phyloP scores from a whole-genome alignment of 495 filamentous ascomycete genomes.

The Terfezia boudieri region DNA sequence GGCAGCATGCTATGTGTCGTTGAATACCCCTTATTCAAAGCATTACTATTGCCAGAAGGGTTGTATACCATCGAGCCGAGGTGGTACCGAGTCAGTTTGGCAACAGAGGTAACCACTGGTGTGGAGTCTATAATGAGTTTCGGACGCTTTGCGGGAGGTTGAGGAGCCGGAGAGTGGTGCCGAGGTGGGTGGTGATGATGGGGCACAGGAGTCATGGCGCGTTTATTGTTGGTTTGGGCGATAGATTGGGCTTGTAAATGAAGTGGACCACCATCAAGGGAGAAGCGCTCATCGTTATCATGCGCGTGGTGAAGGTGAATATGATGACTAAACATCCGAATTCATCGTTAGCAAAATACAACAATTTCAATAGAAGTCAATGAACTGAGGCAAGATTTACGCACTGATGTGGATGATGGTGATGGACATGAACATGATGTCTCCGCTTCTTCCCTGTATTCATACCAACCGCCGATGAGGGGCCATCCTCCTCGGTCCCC shows the following conservation, averaged over 20 bases:
- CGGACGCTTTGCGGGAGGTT: constrained; percentile 15
- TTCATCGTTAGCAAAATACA: constrained; percentile 5
- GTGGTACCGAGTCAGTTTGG: constrained; percentile 22
- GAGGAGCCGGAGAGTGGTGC: not conserved
- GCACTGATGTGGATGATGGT: constrained; percentile 31
- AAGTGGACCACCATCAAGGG: not conserved
- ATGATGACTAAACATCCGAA: constrained; percentile 29
- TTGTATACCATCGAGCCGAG: constrained; percentile 25
- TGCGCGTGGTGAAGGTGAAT: constrained; percentile 60
- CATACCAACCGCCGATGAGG: not conserved
- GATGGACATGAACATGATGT: constrained; percentile 15
- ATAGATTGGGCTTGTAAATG: not conserved
- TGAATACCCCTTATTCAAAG: constrained; percentile 38
- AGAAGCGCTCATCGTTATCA: constrained; percentile 36
- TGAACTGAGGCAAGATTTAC: constrained; percentile 6
- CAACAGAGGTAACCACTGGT: constrained; percentile 33
- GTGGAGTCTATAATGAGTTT: constrained; percentile 29
- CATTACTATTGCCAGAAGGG: constrained; percentile 27
- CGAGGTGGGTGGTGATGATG: constrained; percentile 18
- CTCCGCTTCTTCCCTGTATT: constrained; percentile 19
- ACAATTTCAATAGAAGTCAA: not conserved
- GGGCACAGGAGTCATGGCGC: constrained; percentile 16
- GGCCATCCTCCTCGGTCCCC: constrained; percentile 13
- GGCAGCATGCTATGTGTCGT: constrained; percentile 41
- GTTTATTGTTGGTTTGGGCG: constrained; percentile 6